Percentiles rank a stretch among this genome's conserved stretches.
phyloP scores from a whole-genome alignment of 2,329 filamentous ascomycete genomes.

The Colletotrichum higginsianum region DNA sequence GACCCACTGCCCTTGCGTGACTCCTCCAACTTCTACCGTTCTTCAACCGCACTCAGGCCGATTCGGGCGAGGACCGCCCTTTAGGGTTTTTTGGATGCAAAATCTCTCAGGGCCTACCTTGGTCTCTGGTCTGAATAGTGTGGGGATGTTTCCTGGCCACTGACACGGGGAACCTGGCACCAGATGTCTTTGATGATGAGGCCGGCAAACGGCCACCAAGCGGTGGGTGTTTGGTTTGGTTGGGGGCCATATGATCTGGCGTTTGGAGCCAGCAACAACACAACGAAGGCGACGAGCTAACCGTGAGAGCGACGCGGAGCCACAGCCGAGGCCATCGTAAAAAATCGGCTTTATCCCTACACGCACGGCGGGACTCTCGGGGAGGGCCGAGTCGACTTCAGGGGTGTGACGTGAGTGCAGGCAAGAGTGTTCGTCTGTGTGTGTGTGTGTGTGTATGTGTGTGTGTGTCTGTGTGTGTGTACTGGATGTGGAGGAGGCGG shows the following conservation, averaged over 20 bases:
- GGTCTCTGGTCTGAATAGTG: background rate
- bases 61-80: background rate
- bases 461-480: slow-evolving; percentile 10
- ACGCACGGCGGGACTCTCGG: slow-evolving; percentile 21
- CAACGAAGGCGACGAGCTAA: background rate
- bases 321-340: background rate
- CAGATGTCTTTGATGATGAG: background rate
- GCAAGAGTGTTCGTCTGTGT: background rate
- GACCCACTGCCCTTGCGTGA: slow-evolving; percentile 23
- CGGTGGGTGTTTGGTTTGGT: background rate
- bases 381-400: slow-evolving; percentile 29
- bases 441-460: background rate
- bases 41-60: slow-evolving; percentile 2
- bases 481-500: slow-evolving; percentile 7
- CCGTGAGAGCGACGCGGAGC: background rate
- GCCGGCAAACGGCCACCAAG: background rate
- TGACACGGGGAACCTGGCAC: background rate
- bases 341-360: slow-evolving; percentile 8
- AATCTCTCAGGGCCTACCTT: background rate
- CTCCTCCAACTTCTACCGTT: slow-evolving; percentile 15
- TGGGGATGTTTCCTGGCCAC: background rate
- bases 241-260: background rate
- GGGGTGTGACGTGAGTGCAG: background rate
- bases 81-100: background rate
- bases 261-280: background rate